A percentile compares a stretch with the other conserved stretches of the same genome.
Conservation (phyloP, 495 filamentous ascomycete genomes). For the Aspergillus bertholletiae region DNA sequence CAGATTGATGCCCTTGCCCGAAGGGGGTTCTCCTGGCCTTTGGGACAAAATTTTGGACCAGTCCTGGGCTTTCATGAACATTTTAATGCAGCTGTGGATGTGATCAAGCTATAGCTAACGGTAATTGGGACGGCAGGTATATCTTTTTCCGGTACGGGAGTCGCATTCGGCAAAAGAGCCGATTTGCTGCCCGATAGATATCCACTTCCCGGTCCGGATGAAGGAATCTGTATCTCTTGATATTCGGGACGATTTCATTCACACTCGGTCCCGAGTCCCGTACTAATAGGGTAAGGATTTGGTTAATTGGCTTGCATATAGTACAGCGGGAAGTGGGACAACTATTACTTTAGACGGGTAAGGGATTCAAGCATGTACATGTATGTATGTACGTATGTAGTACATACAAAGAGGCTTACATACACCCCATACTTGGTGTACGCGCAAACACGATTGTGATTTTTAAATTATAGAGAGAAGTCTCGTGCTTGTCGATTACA, state of each 20-base stretch:
- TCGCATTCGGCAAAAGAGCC: conserved; percentile 48
- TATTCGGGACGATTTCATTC: too few relatives aligned
- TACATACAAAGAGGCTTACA: too few relatives aligned
- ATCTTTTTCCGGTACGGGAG: conserved; percentile 63
- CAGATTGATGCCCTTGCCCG: background rate
- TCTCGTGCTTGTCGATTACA: background rate
- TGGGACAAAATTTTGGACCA: too few relatives aligned
- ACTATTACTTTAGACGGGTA: background rate
- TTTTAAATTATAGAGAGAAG: background rate
- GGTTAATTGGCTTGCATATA: background rate
- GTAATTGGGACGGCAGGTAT: conserved; percentile 34
- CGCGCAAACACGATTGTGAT: too few relatives aligned
- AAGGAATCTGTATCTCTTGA: background rate
- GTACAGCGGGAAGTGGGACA: background rate
- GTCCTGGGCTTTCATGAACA: background rate
- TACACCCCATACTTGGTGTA: too few relatives aligned
- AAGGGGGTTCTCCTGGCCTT: too few relatives aligned
- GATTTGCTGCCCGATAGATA: conserved; percentile 43
- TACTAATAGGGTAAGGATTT: background rate
- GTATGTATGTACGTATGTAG: background rate
- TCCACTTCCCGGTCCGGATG: conserved; percentile 8
- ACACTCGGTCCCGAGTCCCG: too few relatives aligned
- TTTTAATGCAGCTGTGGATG: background rate
- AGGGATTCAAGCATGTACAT: background rate
- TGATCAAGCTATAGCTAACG: background rate